phyloP scores from a whole-genome alignment of 2,329 filamentous ascomycete species.

The Paraconiothyrium brasiliense region DNA sequence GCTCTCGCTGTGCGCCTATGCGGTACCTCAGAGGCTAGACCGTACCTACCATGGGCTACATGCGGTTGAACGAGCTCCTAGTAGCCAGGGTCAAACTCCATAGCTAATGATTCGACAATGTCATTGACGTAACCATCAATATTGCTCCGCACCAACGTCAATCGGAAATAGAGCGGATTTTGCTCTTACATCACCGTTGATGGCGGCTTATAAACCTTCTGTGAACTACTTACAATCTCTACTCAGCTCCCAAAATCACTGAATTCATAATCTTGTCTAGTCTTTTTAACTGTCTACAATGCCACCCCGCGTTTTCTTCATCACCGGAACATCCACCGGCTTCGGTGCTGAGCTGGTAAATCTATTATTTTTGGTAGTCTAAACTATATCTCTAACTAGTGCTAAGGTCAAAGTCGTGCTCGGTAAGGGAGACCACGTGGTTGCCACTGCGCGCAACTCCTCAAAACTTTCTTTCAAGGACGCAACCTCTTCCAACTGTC shows the following conservation, averaged over 20 bases:
- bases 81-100: background rate
- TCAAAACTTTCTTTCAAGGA: slow-evolving; percentile 52
- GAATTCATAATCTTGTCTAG: background rate
- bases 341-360: slow-evolving; percentile 54
- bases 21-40: background rate
- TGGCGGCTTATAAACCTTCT: background rate
- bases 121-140: slow-evolving; percentile 12
- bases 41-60: background rate
- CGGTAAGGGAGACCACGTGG: slow-evolving; percentile 55
- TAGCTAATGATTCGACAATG: background rate
- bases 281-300: slow-evolving; percentile 30
- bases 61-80: background rate
- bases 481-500: slow-evolving; percentile 58
- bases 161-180: slow-evolving; percentile 15
- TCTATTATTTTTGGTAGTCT: too few species aligned
- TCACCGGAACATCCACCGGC: slow-evolving; percentile 59
- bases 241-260: background rate
- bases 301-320: slow-evolving; percentile 57
- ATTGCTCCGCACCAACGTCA: slow-evolving; percentile 5
- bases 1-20: too few species aligned
- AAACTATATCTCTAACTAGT: too few species aligned
- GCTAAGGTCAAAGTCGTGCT: slow-evolving; percentile 49
- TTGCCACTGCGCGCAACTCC: slow-evolving; percentile 58
- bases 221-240: background rate
- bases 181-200: background rate